Evolutionary conservation across 1,139 yeast species (phyloP).

Genomic region (Magnusiomyces sp.): DNA sequence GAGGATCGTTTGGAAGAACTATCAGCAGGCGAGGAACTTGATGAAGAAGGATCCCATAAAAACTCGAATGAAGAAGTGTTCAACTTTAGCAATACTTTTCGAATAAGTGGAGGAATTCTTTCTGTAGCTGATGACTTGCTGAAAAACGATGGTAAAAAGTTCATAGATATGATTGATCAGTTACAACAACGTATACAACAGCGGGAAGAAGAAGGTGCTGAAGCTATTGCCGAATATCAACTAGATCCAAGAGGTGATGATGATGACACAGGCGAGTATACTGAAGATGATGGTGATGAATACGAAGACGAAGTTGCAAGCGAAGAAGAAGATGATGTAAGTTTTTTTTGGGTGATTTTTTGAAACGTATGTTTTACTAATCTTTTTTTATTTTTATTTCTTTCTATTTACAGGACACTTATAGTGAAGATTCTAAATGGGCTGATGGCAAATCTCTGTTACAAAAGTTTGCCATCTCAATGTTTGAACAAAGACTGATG

Average conservation of each 20-base stretch:
- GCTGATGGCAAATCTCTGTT: slow-evolving; percentile 72
- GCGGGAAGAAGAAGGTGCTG: slow-evolving; percentile 38
- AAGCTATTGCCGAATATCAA: slow-evolving; percentile 28
- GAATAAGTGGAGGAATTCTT: slow-evolving; percentile 39
- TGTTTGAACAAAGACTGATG: slow-evolving; percentile 63
- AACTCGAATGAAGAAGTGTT: slow-evolving; percentile 21
- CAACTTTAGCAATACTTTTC: slow-evolving; percentile 31
- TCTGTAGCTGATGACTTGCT: slow-evolving; percentile 71
- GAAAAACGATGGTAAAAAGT: slow-evolving; percentile 64
- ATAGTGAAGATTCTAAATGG: slow-evolving; percentile 57
- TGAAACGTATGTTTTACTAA: slow-evolving; percentile 28
- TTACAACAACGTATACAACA: slow-evolving; percentile 52
- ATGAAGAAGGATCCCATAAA: slow-evolving; percentile 4
- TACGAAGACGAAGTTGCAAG: slow-evolving; percentile 19
- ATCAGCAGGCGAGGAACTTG: slow-evolving; percentile 7
- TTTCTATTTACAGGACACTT: slow-evolving; percentile 25
- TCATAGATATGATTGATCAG: slow-evolving; percentile 70
- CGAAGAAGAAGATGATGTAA: slow-evolving; percentile 20
- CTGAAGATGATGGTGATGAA: slow-evolving; percentile 19
- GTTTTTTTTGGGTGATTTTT: slow-evolving; percentile 23
- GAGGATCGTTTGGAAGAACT: slow-evolving; percentile 7
- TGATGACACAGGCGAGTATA: slow-evolving; percentile 26
- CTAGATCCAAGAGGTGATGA: slow-evolving; percentile 34
- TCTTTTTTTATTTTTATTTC: neutral
- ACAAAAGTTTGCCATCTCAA: slow-evolving; percentile 64